phyloP scores from a whole-genome alignment of 1,284 basidiomycete genomes.

The Trametes pubescens region DNA sequence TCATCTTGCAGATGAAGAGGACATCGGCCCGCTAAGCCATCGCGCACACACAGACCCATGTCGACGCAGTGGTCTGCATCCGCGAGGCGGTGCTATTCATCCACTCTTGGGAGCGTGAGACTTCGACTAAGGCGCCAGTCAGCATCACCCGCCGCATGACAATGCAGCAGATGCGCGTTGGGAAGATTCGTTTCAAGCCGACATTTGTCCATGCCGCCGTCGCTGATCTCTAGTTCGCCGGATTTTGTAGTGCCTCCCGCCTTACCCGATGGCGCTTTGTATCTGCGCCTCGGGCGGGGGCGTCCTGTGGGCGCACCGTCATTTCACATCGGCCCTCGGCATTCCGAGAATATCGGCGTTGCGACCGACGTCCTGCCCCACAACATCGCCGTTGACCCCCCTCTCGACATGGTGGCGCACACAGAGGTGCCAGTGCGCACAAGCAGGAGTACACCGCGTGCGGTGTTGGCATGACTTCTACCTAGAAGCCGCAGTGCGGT shows the following conservation, averaged over 20 bases:
- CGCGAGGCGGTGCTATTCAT: conserved; percentile 10
- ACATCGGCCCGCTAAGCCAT: neutral
- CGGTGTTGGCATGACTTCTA: conserved; percentile 12
- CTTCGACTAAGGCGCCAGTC: conserved; percentile 6
- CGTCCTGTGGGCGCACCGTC: neutral
- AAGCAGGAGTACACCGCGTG: neutral
- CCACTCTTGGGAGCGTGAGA: neutral
- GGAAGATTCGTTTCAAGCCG: conserved; percentile 1
- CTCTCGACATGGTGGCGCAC: neutral
- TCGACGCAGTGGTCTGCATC: neutral
- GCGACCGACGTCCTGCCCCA: no score
- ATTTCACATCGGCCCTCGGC: neutral
- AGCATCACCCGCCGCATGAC: conserved; percentile 11
- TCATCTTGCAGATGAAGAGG: neutral
- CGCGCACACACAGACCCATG: neutral
- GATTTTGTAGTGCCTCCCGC: neutral
- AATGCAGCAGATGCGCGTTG: conserved; percentile 15
- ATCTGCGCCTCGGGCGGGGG: neutral
- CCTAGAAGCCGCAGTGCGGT: conserved; percentile 3
- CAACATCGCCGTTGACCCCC: neutral
- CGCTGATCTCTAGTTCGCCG: conserved; percentile 15
- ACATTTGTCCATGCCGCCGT: conserved; percentile 4
- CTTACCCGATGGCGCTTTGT: neutral
- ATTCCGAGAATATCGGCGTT: no score
- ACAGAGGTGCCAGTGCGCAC: neutral